Percentiles rank a stretch among this genome's conserved stretches.
Conservation (phyloP, 257 asterid species). For the Misopates orontium region DNA sequence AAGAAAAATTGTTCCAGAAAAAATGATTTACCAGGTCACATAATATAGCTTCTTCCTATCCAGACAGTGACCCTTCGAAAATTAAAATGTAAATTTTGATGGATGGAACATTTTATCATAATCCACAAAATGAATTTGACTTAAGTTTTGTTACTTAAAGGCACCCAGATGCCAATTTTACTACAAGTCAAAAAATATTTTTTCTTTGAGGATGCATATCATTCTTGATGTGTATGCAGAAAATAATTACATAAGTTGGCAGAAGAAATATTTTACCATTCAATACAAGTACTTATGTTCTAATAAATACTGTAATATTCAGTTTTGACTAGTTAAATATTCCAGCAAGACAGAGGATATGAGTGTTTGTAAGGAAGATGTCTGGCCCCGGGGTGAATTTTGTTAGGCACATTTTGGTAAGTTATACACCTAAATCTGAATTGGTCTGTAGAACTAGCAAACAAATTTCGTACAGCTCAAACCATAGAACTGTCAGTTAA, state of each 20-base stretch:
- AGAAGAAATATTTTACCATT: background rate
- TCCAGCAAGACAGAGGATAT: slow-evolving; percentile 3
- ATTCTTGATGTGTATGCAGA: background rate
- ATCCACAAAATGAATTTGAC: background rate
- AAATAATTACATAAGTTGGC: background rate
- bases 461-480: background rate
- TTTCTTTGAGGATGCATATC: background rate
- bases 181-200: no score
- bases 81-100: background rate
- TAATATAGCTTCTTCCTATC: background rate
- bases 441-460: slow-evolving; percentile 5
- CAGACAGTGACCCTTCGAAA: slow-evolving; percentile 8
- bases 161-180: background rate
- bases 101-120: slow-evolving; percentile 5
- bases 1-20: no score
- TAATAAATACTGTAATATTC: no score
- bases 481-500: background rate
- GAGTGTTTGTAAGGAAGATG: background rate
- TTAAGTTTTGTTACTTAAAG: background rate
- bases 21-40: background rate
- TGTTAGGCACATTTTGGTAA: background rate
- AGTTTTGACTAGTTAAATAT: background rate
- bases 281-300: background rate
- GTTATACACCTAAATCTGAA: slow-evolving; percentile 10
- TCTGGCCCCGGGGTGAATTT: background rate